Base-by-base conservation (phyloP, 305 asterid species). In the Lippia alba region DNA sequence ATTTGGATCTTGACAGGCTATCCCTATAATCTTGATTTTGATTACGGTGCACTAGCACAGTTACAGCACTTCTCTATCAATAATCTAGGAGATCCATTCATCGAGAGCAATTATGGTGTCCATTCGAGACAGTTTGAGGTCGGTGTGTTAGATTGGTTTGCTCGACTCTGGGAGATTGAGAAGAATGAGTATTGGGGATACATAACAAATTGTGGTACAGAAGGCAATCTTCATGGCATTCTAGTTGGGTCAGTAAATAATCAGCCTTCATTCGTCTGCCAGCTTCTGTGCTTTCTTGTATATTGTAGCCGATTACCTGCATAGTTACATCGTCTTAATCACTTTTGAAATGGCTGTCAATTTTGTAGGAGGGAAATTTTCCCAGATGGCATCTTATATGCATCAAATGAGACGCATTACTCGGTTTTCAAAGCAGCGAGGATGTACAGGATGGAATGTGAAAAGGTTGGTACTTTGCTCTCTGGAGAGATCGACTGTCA, bases 161-260 rank as follows among this genome's bases (percentile, higher is more conserved):
- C 97, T 6, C 88, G 90, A 58, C 71, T 93, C 8, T 93, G 97
- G 98, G 97, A 93, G 19, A 85, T 91, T 64, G 97, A 93, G 84
- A 89, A 81, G 86, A 69, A 77, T 76, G 94, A 93, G 66, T 93
- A 93, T 75, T 93, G 98, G 98, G 97, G 98, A 67, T 93, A 93
- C 79, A 91, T 93, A 59, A 93, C 98, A 50, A 93, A 91, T 84
- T 93, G 98, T 76, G 98, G 98, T 46, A 93, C 98, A 51, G 98
- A 91, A 86, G 98, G 97, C 34, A 91, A 93, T 83, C 98, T 93
- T 84, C 98, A 93, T 14, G 98, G 97, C 53, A 86, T 93, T 78
- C 91, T 93, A 71, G 83, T 91, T 41, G 97, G 97, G 98, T 89
- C 67, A 64, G 96, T 63, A 16, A 36, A 40, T 4, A 9, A 60